phyloP scores from a whole-genome alignment of 805 yeast genomes.

The Myxozyma mucilagina region DNA sequence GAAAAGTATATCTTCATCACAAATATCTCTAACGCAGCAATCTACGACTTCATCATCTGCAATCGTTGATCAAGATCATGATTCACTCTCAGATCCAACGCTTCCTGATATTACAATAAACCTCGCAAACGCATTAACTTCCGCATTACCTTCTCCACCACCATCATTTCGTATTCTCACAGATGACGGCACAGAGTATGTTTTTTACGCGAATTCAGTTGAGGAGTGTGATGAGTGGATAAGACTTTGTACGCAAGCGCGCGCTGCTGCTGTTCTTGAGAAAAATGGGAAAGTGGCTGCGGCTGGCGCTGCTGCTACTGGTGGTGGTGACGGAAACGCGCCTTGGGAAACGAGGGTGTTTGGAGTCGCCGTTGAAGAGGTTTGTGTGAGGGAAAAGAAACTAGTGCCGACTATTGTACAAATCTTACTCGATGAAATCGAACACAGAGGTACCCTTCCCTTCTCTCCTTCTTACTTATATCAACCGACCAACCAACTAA shows the following conservation, averaged over 20 bases:
- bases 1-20: no score
- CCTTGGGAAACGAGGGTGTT: slow-evolving; percentile 51
- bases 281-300: neutral
- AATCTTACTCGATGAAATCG: slow-evolving; percentile 70
- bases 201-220: slow-evolving; percentile 66
- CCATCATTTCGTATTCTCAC: slow-evolving; percentile 42
- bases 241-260: slow-evolving; percentile 36
- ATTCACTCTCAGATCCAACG: no score
- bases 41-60: no score
- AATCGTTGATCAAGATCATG: no score
- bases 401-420: slow-evolving; percentile 66
- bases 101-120: slow-evolving; percentile 47
- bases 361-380: slow-evolving; percentile 79
- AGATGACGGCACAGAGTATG: slow-evolving; percentile 54
- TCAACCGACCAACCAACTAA: no score
- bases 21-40: no score
- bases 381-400: slow-evolving; percentile 70
- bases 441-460: slow-evolving; percentile 48
- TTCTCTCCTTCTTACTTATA: no score
- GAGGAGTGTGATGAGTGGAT: slow-evolving; percentile 77
- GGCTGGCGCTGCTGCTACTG: no score
- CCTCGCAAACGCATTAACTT: slow-evolving; percentile 46
- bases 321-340: no score
- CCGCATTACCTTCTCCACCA: slow-evolving; percentile 42
- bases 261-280: slow-evolving; percentile 33